phyloP scores from a whole-genome alignment of 2,329 filamentous ascomycete species.

The Penicillium italicum region DNA sequence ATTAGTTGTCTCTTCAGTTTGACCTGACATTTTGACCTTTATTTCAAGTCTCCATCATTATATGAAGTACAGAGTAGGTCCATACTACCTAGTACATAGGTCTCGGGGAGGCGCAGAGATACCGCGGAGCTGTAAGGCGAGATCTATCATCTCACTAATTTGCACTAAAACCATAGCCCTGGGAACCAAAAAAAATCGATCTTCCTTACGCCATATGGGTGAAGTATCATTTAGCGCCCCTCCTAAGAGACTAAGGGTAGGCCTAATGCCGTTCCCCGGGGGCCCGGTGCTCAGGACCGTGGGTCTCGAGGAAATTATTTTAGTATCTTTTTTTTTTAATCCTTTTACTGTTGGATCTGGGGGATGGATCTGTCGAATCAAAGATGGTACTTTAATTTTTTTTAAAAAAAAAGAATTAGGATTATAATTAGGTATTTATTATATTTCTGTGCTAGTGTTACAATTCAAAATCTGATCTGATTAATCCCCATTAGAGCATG shows the following conservation, averaged over 20 bases:
- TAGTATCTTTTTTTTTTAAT: constrained; percentile 8
- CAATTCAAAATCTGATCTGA: constrained; percentile 9
- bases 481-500: neutral
- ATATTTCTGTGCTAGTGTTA: neutral
- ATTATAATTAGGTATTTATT: neutral
- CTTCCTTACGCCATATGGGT: constrained; percentile 29
- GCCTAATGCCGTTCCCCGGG: constrained; percentile 34
- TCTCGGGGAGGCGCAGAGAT: constrained; percentile 21
- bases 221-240: constrained; percentile 27
- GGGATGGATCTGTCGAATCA: constrained; percentile 21
- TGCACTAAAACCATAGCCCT: constrained; percentile 34
- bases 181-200: constrained; percentile 30
- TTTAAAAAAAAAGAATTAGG: neutral
- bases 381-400: constrained; percentile 4
- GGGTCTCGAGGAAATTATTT: constrained; percentile 17
- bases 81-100: constrained; percentile 5
- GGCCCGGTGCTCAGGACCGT: constrained; percentile 32
- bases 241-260: constrained; percentile 22
- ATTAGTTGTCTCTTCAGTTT: neutral
- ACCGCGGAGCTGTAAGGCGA: constrained; percentile 22
- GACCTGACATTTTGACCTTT: too few relatives aligned
- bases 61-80: neutral
- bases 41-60: neutral
- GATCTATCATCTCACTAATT: constrained; percentile 40
- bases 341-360: constrained; percentile 11